A percentile compares a stretch with the other conserved stretches of the same genome.
These are phyloP conservation scores for Cercospora sojina DNA, from an alignment of 2,329 filamentous ascomycete species.

Conservation along the genomic window DNA sequence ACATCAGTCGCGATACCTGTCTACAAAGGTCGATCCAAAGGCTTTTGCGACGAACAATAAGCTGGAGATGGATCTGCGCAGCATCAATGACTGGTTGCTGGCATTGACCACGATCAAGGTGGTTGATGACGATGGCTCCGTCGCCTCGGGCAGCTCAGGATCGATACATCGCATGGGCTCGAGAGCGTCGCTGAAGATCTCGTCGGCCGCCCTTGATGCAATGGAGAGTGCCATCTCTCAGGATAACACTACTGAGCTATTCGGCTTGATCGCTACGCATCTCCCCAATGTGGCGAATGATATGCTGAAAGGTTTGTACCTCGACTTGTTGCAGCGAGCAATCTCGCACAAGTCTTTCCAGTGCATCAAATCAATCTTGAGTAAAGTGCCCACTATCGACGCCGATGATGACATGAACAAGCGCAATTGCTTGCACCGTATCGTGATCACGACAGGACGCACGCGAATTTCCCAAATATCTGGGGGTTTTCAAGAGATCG, in stretches of 20 bases:
- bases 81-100: conserved; percentile 89
- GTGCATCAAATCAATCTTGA: conserved; percentile 70
- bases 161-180: conserved; percentile 76
- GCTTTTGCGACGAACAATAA: conserved; percentile 77
- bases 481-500: conserved; percentile 35
- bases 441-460: conserved; percentile 88
- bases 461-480: conserved; percentile 56
- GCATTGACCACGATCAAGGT: conserved; percentile 73
- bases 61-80: conserved; percentile 59
- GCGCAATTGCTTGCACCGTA: conserved; percentile 86
- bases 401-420: conserved; percentile 91
- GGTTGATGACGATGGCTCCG: conserved; percentile 72
- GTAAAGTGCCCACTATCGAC: conserved; percentile 68
- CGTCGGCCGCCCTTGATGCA: conserved; percentile 65
- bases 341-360: conserved; percentile 68
- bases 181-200: conserved; percentile 70
- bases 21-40: conserved; percentile 84
- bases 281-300: conserved; percentile 40
- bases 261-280: conserved; percentile 42
- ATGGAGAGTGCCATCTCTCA: conserved; percentile 70
- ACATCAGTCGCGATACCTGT: conserved; percentile 81
- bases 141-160: conserved; percentile 57
- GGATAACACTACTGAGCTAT: conserved; percentile 61
- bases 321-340: conserved; percentile 75
- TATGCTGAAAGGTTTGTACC: conserved; percentile 65